A percentile compares a stretch with the other conserved stretches of the same genome.
Conservation (phyloP, 805 yeast genomes). For the Yamadazyma ubonensis region DNA sequence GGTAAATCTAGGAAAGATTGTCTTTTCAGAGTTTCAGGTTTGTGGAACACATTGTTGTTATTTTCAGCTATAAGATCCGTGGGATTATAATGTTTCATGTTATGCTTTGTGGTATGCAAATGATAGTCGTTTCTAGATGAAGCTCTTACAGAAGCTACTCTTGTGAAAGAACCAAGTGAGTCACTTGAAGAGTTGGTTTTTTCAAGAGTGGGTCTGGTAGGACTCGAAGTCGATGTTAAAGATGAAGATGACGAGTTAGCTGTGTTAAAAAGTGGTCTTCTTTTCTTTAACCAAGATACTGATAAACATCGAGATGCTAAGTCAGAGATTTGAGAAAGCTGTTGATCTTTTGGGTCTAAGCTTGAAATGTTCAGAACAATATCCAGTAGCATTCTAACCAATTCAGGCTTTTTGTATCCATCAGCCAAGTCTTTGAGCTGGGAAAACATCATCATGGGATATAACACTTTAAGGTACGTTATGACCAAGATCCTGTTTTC, state of each 20-base stretch:
- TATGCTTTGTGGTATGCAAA: conserved; percentile 31
- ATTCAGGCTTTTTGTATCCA: conserved; percentile 56
- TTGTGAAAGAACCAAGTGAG: conserved; percentile 25
- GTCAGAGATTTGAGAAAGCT: conserved; percentile 25
- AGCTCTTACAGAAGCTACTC: conserved; percentile 37
- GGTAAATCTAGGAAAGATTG: conserved; percentile 30
- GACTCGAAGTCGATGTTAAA: conserved; percentile 7
- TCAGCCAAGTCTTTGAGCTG: conserved; percentile 51
- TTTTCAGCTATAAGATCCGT: conserved; percentile 19
- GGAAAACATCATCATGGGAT: conserved; percentile 67
- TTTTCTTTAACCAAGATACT: conserved; percentile 32
- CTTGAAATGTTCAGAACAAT: conserved; percentile 24
- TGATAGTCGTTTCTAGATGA: conserved; percentile 36
- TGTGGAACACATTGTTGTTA: conserved; percentile 28
- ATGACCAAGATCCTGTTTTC: conserved; percentile 52
- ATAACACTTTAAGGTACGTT: conserved; percentile 65
- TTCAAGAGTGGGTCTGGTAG: background rate
- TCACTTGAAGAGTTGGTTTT: conserved; percentile 17
- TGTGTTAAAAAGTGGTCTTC: conserved; percentile 1
- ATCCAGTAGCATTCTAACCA: conserved; percentile 51
- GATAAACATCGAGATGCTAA: conserved; percentile 35
- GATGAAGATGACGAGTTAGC: conserved; percentile 18
- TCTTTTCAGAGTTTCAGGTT: conserved; percentile 7
- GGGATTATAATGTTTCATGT: conserved; percentile 5
- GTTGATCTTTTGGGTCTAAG: background rate